A percentile compares a stretch with the other conserved stretches of the same genome.
These are phyloP conservation scores for Madurella mycetomatis DNA, from an alignment of 2,329 filamentous ascomycete genomes.

Conservation along the genomic window DNA sequence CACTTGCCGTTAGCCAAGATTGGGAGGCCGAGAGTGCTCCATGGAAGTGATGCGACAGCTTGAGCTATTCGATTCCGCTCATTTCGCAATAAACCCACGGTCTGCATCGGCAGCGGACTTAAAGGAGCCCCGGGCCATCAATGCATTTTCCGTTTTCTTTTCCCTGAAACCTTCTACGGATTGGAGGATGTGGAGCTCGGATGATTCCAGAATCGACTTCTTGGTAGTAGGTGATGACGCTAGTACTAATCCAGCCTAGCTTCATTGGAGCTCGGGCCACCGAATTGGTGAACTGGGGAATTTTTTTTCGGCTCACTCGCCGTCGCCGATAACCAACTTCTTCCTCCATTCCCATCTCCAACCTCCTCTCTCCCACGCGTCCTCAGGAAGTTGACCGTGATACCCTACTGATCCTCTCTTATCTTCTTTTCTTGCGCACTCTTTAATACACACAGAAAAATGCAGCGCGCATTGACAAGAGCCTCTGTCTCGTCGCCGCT, in stretches of 20 bases:
- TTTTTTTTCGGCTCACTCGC: constrained; percentile 24
- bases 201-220: constrained; percentile 28
- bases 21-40: constrained; percentile 3
- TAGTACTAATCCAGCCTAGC: constrained; percentile 21
- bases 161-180: not conserved
- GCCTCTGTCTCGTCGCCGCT: constrained; percentile 70
- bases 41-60: not conserved
- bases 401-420: constrained; percentile 25
- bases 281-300: constrained; percentile 18
- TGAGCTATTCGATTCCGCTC: not conserved
- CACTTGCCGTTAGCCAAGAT: constrained; percentile 11
- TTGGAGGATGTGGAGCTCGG: constrained; percentile 17
- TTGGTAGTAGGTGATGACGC: constrained; percentile 8
- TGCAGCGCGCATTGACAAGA: constrained; percentile 93
- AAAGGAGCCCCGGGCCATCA: too few relatives aligned
- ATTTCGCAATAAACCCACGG: too few relatives aligned
- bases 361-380: constrained; percentile 4
- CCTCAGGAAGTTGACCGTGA: constrained; percentile 16
- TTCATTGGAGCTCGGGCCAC: constrained; percentile 26
- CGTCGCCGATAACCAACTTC: constrained; percentile 15
- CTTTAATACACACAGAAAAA: constrained; percentile 40
- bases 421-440: constrained; percentile 27
- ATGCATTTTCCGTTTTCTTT: not conserved
- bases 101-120: too few relatives aligned
- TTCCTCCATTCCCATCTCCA: constrained; percentile 13